Percentiles rank a stretch among this genome's conserved stretches.
Evolutionary conservation across 306 rosid species (phyloP).

Genomic region (Prosopis cineraria): DNA sequence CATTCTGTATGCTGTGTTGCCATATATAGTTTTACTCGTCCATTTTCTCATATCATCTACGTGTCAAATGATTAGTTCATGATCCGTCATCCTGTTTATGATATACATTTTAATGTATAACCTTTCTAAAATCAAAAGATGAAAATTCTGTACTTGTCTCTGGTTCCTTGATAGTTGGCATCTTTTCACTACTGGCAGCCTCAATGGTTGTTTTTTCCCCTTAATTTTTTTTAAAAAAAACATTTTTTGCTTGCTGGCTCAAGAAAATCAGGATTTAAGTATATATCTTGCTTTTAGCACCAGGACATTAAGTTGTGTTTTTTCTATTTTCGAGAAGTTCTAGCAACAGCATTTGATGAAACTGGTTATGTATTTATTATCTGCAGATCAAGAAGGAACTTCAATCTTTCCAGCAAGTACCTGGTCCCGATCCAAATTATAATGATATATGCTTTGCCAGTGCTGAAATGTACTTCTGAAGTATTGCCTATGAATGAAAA

Average conservation of each 20-base stretch:
- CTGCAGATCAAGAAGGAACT: slow-evolving; percentile 74
- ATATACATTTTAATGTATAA: not conserved
- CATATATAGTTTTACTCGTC: slow-evolving; percentile 21
- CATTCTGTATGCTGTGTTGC: not conserved
- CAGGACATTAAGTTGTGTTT: not conserved
- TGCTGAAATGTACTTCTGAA: slow-evolving; percentile 66
- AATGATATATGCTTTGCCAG: slow-evolving; percentile 80
- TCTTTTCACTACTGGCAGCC: not conserved
- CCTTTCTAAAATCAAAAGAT: not conserved
- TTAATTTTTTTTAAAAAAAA: not conserved
- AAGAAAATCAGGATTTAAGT: not conserved
- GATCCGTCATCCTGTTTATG: slow-evolving; percentile 4
- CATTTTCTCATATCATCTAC: slow-evolving; percentile 3
- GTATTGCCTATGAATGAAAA: slow-evolving; percentile 26
- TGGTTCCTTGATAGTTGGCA: not conserved
- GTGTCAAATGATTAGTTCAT: not conserved
- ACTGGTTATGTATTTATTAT: slow-evolving; percentile 25
- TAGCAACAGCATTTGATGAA: slow-evolving; percentile 8
- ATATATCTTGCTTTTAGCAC: not conserved
- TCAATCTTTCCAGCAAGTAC: slow-evolving; percentile 58
- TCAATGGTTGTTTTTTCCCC: not conserved
- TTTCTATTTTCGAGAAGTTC: not conserved
- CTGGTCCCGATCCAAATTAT: slow-evolving; percentile 90
- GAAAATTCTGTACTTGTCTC: not conserved
- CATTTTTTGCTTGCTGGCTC: not conserved